Base-by-base conservation (phyloP, 805 yeast species). In the Saccharomycopsis javanensis region DNA sequence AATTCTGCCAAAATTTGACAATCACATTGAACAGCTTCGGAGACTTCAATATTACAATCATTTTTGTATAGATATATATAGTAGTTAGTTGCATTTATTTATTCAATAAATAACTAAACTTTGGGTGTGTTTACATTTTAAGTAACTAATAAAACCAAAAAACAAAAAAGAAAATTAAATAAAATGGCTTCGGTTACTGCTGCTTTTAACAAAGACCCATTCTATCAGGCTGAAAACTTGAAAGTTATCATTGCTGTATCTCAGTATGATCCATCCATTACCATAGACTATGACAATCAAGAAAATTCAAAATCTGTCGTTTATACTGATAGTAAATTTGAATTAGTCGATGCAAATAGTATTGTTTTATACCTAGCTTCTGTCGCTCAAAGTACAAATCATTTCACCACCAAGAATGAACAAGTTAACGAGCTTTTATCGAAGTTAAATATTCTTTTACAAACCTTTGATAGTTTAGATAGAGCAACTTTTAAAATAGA, bases 341-440 rank as follows among this genome's bases (percentile, higher is more conserved):
- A 74, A 64, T 72, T 81, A 62, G 66, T 72, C 55, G 85, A 81
- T 66, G 74, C 82, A 33, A 79, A 80, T 64, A 76, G 85, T 27
- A 76, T 79, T 50, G 83, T 80, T 58, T 77, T 75, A 64, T 81
- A 77, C 64, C 70, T 81, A 64, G 70, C 78, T 30, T 65, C 69
- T 13, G 74, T 72, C 53, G 15, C 52, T 16, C 18, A 15, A n/a
- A 33, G 33, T 8, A 57, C 51, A 35, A 48, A 51, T 33, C 30
- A 50, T 35, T 59, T 57, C 25, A 20, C 48, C 28, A 20, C 48
- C n/a, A 20, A 42, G 23, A 23, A 42, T 42, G 27, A 42, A 42
- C 18, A 28, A 28, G 55, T 52, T 27, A 23, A 13, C 23, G 48
- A 42, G 23, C 15, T 42, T 5, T 42, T 42, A 20, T 42, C 48